Percentiles rank a stretch among this genome's conserved stretches.
phyloP scores from a whole-genome alignment of 805 yeast species.

The Kazachstania psychrophila region DNA sequence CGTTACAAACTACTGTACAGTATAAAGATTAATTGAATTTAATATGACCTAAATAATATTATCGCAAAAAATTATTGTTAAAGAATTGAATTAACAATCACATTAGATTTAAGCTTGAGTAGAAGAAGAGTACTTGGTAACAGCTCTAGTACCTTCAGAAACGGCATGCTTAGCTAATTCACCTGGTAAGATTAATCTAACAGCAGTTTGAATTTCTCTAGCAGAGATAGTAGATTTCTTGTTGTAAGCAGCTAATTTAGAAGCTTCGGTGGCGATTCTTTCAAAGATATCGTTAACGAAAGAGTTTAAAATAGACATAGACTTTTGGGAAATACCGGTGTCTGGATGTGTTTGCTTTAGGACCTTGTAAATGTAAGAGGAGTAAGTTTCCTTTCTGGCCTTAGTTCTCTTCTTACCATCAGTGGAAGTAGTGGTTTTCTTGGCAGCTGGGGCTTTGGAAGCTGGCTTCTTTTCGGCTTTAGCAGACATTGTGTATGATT shows the following conservation, averaged over 20 bases:
- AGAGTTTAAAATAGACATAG: constrained; percentile 98
- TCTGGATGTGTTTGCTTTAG: constrained; percentile 99
- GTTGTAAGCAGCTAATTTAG: constrained; percentile 97
- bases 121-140: constrained; percentile 83
- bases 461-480: constrained; percentile 37
- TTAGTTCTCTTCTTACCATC: constrained; percentile 87
- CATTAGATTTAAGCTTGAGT: constrained; percentile 37
- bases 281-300: constrained; percentile 96
- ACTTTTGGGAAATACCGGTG: constrained; percentile 97
- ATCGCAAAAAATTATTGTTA: neutral
- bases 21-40: neutral
- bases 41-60: constrained; percentile 4
- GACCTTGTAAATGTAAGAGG: constrained; percentile 96
- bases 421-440: constrained; percentile 76
- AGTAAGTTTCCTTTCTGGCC: constrained; percentile 96
- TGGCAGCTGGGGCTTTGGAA: constrained; percentile 57
- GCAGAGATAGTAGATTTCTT: constrained; percentile 96
- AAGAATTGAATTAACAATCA: too few species aligned
- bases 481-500: constrained; percentile 55
- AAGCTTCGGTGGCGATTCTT: constrained; percentile 96
- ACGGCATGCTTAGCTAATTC: constrained; percentile 98
- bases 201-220: constrained; percentile 98
- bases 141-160: constrained; percentile 98
- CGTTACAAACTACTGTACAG: constrained; percentile 7
- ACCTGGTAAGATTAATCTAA: constrained; percentile 95